Conservation (phyloP, 179 eudicot species). For the Corrigiola litoralis region DNA sequence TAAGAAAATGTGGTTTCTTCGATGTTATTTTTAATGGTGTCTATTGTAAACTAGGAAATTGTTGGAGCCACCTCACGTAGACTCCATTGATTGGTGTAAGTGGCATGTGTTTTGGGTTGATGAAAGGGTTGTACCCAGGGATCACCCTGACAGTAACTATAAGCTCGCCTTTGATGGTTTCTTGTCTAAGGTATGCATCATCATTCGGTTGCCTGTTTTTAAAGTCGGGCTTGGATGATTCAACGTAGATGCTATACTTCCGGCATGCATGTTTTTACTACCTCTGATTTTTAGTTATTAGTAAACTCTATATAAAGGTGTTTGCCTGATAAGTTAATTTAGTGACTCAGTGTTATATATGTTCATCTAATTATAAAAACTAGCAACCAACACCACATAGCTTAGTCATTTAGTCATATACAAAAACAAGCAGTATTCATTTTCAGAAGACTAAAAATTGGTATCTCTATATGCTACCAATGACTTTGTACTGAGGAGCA, state of each 20-base stretch:
- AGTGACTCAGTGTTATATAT: too few relatives aligned
- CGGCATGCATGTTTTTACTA: neutral
- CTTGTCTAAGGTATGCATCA: slow-evolving; percentile 58
- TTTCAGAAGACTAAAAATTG: too few relatives aligned
- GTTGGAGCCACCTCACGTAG: slow-evolving; percentile 47
- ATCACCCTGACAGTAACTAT: slow-evolving; percentile 70
- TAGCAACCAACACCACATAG: neutral
- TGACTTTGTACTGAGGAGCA: too few relatives aligned
- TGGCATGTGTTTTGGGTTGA: slow-evolving; percentile 92
- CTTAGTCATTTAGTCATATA: neutral
- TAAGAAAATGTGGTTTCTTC: neutral
- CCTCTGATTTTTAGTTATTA: too few relatives aligned
- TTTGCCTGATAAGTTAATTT: too few relatives aligned
- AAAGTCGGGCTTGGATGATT: too few relatives aligned
- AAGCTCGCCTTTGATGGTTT: slow-evolving; percentile 70
- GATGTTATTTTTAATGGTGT: slow-evolving; percentile 2
- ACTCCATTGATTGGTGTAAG: slow-evolving; percentile 65
- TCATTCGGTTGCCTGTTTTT: neutral
- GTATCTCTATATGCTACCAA: neutral
- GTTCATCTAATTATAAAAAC: too few relatives aligned
- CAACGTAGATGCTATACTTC: too few relatives aligned
- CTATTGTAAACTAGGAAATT: slow-evolving; percentile 43
- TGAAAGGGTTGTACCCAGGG: slow-evolving; percentile 73
- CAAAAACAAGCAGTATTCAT: too few relatives aligned
- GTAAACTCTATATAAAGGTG: too few relatives aligned